A percentile compares a stretch with the other conserved stretches of the same genome.
Evolutionary conservation across 495 filamentous ascomycete genomes (phyloP).

Genomic region (Articulospora tetracladia): DNA sequence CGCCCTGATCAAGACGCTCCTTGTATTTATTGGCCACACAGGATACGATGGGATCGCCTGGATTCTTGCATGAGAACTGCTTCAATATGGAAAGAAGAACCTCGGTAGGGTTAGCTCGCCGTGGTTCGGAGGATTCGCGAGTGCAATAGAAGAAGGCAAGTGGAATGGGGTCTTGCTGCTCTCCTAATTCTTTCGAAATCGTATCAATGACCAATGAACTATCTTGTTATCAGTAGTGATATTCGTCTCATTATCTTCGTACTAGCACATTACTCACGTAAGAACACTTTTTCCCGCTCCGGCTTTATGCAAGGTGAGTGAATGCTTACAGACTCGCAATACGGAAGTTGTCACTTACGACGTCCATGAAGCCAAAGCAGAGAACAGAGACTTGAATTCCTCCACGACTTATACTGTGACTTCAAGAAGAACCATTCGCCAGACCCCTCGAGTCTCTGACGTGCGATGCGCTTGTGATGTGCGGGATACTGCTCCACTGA

Average conservation of each 20-base stretch:
- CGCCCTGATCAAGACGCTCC: constrained; percentile 7
- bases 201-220: constrained; percentile 32
- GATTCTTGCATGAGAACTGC: constrained; percentile 35
- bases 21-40: constrained; percentile 18
- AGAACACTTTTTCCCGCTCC: constrained; percentile 37
- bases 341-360: constrained; percentile 10
- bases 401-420: constrained; percentile 12
- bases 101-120: too few species aligned
- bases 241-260: too few species aligned
- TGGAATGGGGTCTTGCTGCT: too few species aligned
- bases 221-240: too few species aligned
- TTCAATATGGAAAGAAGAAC: constrained; percentile 31
- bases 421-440: constrained; percentile 21
- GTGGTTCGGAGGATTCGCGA: constrained; percentile 25
- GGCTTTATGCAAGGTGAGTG: constrained; percentile 11
- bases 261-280: too few species aligned
- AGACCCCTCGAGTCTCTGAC: constrained; percentile 6
- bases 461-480: constrained; percentile 15
- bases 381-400: constrained; percentile 3
- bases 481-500: constrained; percentile 14
- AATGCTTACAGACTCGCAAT: not conserved
- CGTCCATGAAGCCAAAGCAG: constrained; percentile 20
- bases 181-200: constrained; percentile 16
- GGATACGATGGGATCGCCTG: constrained; percentile 15
- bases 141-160: constrained; percentile 42